Conservation (phyloP, 257 asterid species). For the Osmanthus fragrans region DNA sequence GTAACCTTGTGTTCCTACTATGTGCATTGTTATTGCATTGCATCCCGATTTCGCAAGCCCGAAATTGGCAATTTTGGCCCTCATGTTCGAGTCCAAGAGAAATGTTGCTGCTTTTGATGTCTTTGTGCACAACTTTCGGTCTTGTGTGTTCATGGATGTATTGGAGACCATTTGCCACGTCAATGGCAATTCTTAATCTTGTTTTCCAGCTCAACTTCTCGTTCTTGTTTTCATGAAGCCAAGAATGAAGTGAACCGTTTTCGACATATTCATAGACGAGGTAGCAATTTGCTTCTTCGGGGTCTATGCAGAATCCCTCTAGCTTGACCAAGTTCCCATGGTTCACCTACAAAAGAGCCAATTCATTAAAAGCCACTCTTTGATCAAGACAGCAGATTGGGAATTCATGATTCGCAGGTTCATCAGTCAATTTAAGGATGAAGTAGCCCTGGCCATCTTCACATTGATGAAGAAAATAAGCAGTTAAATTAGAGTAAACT, state of each 20-base stretch:
- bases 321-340: slow-evolving; percentile 95
- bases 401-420: neutral
- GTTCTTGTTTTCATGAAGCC: slow-evolving; percentile 62
- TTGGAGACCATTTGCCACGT: slow-evolving; percentile 89
- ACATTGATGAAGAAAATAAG: neutral
- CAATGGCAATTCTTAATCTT: slow-evolving; percentile 68
- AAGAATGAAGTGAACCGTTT: slow-evolving; percentile 76
- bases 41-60: slow-evolving; percentile 90
- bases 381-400: neutral
- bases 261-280: slow-evolving; percentile 80
- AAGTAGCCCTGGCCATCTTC: neutral
- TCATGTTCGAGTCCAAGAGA: slow-evolving; percentile 79
- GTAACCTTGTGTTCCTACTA: slow-evolving; percentile 95
- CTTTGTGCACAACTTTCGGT: slow-evolving; percentile 91
- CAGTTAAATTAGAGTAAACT: neutral
- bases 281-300: slow-evolving; percentile 79
- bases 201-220: slow-evolving; percentile 72
- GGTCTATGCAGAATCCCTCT: slow-evolving; percentile 92
- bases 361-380: neutral
- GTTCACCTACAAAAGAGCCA: slow-evolving; percentile 60
- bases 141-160: slow-evolving; percentile 97
- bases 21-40: slow-evolving; percentile 97
- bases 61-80: slow-evolving; percentile 91
- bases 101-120: slow-evolving; percentile 87
- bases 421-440: neutral